Evolutionary conservation across 768 basidiomycete genomes (phyloP).

Genomic region (Russula ochroleuca): DNA sequence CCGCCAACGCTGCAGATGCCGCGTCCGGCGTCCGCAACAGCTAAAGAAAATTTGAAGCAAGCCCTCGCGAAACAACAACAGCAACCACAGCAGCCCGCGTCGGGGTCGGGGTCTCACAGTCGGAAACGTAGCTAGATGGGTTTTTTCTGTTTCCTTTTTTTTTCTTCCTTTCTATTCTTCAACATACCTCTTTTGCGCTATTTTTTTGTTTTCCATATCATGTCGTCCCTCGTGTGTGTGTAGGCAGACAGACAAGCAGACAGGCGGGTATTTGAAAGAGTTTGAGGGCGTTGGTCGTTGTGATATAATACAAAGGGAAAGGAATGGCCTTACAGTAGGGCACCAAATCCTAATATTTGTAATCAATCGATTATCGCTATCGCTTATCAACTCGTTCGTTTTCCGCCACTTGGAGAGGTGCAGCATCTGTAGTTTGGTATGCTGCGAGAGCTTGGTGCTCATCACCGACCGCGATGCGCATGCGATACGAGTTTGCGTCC

Average conservation of each 20-base stretch:
- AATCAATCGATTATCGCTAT: background rate
- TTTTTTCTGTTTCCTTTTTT: background rate
- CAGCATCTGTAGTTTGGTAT: no score
- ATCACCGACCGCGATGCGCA: no score
- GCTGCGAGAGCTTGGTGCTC: no score
- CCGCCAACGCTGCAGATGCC: conserved; percentile 26
- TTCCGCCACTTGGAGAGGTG: no score
- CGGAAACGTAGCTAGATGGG: conserved; percentile 19
- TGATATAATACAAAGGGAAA: background rate
- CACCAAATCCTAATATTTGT: no score
- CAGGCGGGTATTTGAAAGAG: background rate
- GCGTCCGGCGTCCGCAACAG: conserved; percentile 23
- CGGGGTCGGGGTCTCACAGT: conserved; percentile 12
- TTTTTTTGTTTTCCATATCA: background rate
- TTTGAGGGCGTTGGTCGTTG: background rate
- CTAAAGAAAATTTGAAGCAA: conserved; percentile 30
- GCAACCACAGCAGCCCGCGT: background rate
- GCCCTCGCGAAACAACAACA: conserved; percentile 8
- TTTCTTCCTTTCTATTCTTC: background rate
- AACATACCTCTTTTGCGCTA: conserved; percentile 2
- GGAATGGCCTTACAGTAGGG: no score
- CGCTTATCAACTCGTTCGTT: background rate
- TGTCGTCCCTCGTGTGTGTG: background rate
- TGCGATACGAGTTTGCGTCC: no score
- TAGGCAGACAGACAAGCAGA: background rate